Evolutionary conservation across 1,139 yeast species (phyloP).

Genomic region (Candida sp.): DNA sequence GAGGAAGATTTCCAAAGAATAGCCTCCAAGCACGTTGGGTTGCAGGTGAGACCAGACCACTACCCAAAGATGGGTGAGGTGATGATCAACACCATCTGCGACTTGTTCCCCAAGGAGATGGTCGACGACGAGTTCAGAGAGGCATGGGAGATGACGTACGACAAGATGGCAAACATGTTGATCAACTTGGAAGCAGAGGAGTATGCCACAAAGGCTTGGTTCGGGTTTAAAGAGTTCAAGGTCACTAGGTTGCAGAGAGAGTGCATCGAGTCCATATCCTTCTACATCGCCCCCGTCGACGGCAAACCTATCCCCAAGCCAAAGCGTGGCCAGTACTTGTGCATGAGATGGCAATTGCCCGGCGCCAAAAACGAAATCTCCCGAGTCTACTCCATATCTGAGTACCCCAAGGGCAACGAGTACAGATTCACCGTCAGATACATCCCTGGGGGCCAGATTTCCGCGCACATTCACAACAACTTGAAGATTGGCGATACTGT

Average conservation of each 20-base stretch:
- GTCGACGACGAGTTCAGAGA: conserved; percentile 60
- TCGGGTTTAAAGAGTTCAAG: conserved; percentile 56
- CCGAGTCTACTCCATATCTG: conserved; percentile 59
- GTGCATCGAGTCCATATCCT: conserved; percentile 52
- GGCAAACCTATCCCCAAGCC: conserved; percentile 38
- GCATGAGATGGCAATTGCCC: conserved; percentile 47
- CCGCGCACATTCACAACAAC: conserved; percentile 53
- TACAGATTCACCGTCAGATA: conserved; percentile 60
- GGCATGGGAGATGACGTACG: conserved; percentile 72
- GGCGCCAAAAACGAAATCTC: conserved; percentile 35
- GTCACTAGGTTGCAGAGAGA: conserved; percentile 50
- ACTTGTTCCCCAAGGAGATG: conserved; percentile 56
- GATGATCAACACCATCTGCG: conserved; percentile 55
- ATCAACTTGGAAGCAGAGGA: conserved; percentile 57
- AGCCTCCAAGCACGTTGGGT: conserved; percentile 68
- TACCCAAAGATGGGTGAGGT: conserved; percentile 67
- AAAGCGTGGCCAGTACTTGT: conserved; percentile 65
- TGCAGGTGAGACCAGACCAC: conserved; percentile 64
- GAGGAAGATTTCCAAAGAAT: conserved; percentile 60
- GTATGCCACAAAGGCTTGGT: conserved; percentile 55
- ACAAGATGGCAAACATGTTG: conserved; percentile 64
- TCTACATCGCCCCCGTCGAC: conserved; percentile 54
- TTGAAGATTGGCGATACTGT: conserved; percentile 54
- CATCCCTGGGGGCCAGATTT: conserved; percentile 52
- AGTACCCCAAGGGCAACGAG: conserved; percentile 29